Evolutionary conservation across 345 rosid genomes (phyloP), one percentile per base, ranked within the genome.

Genomic region (Lumnitzera littorea): DNA sequence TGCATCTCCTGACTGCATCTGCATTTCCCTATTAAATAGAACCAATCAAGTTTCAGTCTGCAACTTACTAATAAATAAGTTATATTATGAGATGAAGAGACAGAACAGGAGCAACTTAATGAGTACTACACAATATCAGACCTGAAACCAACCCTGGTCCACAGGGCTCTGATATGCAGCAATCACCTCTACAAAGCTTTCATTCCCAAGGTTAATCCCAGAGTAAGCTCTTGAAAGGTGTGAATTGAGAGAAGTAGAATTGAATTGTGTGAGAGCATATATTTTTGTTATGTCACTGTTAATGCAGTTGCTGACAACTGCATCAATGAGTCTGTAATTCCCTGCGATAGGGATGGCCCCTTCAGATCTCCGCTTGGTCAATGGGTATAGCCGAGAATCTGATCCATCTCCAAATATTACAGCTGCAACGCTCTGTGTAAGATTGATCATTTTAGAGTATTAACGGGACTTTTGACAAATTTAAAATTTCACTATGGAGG

Each of bases 141-240:
- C 97, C 96, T 82, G 91, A 77, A 91, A 88, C 98, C 96, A 86
- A 64, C 73, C 78, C 56, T 73, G 84, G 60, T 84, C 74, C 70
- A 86, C 84, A 24, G 69, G 82, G 82, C 84, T 88, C 66, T 91
- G 94, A 75, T 83, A 86, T 23, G 96, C 95, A 0, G 96, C 98
- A 46, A 91, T 75, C 13, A 82, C 98, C 75, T 91, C 84, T 2
- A 86, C 82, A 15, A 81, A 84, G 13, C 85, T 85, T 15, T 83
- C 85, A 63, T 77, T 83, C 43, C 91, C 84, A n/a, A 74, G 75
- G 41, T 85, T 73, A 9, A 75, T 56, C 13, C 91, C 74, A 13
- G 86, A 64, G 57, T 86, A 91, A 57, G 96, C 88, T 73, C 73
- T 80, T 15, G 88, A 80, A 12, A 88, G 85, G 70, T 86, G 95